Percentiles rank a stretch among this genome's conserved stretches.
These are phyloP conservation scores for Hemerocallis citrina DNA, from an alignment of 106 monocot genomes.

Conservation along the genomic window DNA sequence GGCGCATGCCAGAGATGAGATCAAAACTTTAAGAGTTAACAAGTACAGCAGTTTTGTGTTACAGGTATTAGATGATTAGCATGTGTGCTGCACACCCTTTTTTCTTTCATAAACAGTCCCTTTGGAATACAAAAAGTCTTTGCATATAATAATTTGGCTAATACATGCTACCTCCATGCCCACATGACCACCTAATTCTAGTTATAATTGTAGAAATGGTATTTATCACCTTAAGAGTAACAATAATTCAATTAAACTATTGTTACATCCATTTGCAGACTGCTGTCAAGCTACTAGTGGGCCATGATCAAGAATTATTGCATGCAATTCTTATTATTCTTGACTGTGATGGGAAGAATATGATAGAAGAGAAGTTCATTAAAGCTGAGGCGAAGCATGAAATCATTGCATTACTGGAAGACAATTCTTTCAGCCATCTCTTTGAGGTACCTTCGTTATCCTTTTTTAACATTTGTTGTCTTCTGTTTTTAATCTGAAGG, in stretches of 20 bases:
- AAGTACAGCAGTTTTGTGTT: conserved; percentile 85
- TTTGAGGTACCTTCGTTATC: conserved; percentile 54
- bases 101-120: too few relatives aligned
- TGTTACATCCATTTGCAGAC: conserved; percentile 34
- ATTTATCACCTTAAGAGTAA: background rate
- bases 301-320: conserved; percentile 52
- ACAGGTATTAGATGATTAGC: too few relatives aligned
- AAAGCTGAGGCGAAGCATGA: conserved; percentile 25
- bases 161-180: too few relatives aligned
- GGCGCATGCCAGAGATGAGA: conserved; percentile 44
- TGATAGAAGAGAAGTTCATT: conserved; percentile 15
- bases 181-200: too few relatives aligned
- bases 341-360: conserved; percentile 32
- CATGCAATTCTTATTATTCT: conserved; percentile 51
- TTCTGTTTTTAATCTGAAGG: too few relatives aligned
- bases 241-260: background rate
- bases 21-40: conserved; percentile 39
- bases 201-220: too few relatives aligned
- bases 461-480: too few relatives aligned
- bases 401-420: conserved; percentile 53
- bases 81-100: too few relatives aligned
- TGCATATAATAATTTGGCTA: too few relatives aligned
- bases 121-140: too few relatives aligned
- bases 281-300: conserved; percentile 59
- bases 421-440: conserved; percentile 84